Evolutionary conservation across 2,329 filamentous ascomycete species (phyloP).

Genomic region (Celoporthe dispersa): DNA sequence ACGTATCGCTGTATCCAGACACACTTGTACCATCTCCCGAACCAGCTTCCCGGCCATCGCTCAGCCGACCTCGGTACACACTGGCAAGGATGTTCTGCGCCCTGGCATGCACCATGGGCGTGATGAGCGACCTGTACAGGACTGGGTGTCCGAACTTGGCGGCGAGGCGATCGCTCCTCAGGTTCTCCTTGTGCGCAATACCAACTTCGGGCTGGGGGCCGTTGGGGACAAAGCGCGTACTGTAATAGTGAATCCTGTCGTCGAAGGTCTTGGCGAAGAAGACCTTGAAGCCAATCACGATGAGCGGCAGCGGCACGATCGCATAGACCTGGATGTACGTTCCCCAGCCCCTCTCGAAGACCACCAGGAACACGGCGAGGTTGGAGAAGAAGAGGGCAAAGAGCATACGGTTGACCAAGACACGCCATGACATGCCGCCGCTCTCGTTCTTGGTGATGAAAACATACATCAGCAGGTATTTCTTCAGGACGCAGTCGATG

Average conservation of each 20-base stretch:
- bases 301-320: conserved; percentile 74
- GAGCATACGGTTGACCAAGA: conserved; percentile 89
- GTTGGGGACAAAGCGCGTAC: conserved; percentile 58
- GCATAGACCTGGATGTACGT: conserved; percentile 65
- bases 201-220: conserved; percentile 50
- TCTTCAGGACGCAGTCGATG: conserved; percentile 88
- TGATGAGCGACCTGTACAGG: conserved; percentile 85
- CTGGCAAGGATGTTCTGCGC: conserved; percentile 85
- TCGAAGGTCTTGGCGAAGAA: conserved; percentile 82
- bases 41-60: conserved; percentile 65
- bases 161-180: conserved; percentile 70
- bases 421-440: conserved; percentile 89
- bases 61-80: conserved; percentile 81
- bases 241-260: conserved; percentile 79
- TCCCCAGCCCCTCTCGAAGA: conserved; percentile 70
- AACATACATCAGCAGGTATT: conserved; percentile 91
- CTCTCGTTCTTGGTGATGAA: conserved; percentile 98
- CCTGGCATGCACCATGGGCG: conserved; percentile 93
- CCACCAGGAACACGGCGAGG: conserved; percentile 74
- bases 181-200: conserved; percentile 54
- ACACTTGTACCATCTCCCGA: conserved; percentile 60
- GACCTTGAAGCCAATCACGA: conserved; percentile 83
- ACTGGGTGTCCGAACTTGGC: conserved; percentile 89
- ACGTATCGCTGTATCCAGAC: conserved; percentile 82
- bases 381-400: conserved; percentile 82